Evolutionary conservation across 2,329 filamentous ascomycete genomes (phyloP), one percentile per base, ranked within the genome.

Genomic region (Chalaropsis thielavioides): DNA sequence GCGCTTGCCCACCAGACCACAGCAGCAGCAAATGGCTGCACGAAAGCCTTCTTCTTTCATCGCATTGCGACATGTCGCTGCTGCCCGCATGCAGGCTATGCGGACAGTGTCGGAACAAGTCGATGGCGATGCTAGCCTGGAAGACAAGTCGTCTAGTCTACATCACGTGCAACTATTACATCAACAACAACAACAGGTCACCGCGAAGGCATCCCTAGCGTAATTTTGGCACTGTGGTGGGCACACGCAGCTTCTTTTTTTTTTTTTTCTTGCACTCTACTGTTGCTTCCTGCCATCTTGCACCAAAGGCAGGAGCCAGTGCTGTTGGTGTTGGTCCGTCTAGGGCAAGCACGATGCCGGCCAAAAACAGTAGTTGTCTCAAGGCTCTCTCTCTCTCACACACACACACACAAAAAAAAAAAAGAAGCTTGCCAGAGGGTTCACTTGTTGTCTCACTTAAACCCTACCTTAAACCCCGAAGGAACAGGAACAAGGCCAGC

Each of bases 401-500:
- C n/a, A n/a, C n/a, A n/a, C n/a, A n/a, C n/a, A n/a, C 51, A 35
- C 22, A 31, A 31, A 58, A 31, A 35, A 58, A 58, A 38, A 58
- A 7, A 17, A 58, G 54, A 35, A 58, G 54, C 54, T 58, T 35
- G 27, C 54, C 7, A 15, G 31, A 58, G 54, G 54, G 54, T 38
- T 58, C 54, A 35, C 31, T 38, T 58, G 54, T 58, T 58, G 54
- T 58, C 54, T 58, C 54, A 58, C 24, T 38, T 58, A 58, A 58
- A 58, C 54, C 54, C 54, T 58, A 51, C 46, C 46, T 27, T 51
- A 51, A 51, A 51, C 46, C 41, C 41, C 43, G 60, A 62, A 62
- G 54, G 54, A 58, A 58, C 54, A 58, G 54, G 54, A 58, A 58
- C 54, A 58, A 58, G 54, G 54, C 54, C 27, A 58, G 54, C 24